phyloP scores from a whole-genome alignment of 139 green algal species.

The Astrephomene gubernaculifera region DNA sequence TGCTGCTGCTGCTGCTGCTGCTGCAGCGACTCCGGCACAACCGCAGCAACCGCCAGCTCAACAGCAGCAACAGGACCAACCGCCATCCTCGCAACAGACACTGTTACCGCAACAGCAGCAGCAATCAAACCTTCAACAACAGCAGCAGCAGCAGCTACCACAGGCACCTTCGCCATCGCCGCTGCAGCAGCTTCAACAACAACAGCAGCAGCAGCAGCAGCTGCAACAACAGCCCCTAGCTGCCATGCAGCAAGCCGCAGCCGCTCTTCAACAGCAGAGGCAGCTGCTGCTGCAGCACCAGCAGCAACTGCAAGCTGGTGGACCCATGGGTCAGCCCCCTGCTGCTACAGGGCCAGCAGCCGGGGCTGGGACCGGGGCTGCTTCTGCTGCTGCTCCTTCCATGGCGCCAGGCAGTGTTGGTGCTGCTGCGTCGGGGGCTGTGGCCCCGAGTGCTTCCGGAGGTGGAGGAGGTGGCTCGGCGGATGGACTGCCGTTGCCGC shows the following conservation, averaged over 20 bases:
- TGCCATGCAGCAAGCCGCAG: not conserved
- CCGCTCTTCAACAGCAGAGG: constrained; percentile 20
- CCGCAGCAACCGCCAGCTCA: not conserved
- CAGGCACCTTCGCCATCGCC: not conserved
- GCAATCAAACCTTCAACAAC: constrained; percentile 24
- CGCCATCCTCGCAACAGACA: not conserved
- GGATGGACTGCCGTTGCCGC: not conserved
- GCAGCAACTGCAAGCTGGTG: too few species aligned
- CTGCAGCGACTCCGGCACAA: not conserved
- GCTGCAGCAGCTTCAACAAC: too few species aligned
- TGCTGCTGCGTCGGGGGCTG: too few species aligned
- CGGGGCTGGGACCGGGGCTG: not conserved
- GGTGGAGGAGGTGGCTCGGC: too few species aligned
- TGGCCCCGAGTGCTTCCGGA: too few species aligned
- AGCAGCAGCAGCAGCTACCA: constrained; percentile 11
- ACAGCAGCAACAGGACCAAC: constrained; percentile 1
- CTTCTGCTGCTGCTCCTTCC: not conserved
- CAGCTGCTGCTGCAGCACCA: constrained; percentile 10
- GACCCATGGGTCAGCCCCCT: too few species aligned
- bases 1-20: not conserved
- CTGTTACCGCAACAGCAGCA: not conserved
- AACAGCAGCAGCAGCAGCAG: constrained; percentile 21
- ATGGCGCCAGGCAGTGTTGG: too few species aligned
- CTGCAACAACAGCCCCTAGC: constrained; percentile 13
- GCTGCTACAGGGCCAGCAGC: not conserved